Conservation (phyloP, 177 flowering plant genomes). For the Vitis hybrid region DNA sequence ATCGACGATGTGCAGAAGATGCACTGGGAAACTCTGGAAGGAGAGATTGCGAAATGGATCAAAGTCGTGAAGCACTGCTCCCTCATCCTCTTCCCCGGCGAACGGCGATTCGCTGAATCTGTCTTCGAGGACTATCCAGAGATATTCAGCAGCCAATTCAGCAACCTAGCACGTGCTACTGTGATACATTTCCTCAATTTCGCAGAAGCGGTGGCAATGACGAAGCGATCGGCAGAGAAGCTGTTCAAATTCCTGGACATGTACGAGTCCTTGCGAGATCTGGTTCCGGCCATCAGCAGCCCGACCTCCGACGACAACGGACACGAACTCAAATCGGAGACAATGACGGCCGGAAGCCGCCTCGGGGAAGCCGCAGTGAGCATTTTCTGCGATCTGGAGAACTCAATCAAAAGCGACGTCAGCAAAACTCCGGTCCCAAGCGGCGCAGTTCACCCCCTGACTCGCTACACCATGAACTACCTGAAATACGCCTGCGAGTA, state of each 20-base stretch:
- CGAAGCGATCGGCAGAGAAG: slow-evolving; percentile 65
- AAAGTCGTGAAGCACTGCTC: slow-evolving; percentile 39
- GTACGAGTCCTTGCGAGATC: slow-evolving; percentile 62
- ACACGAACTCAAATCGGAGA: slow-evolving; percentile 44
- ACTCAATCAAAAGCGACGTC: slow-evolving; percentile 57
- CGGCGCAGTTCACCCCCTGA: slow-evolving; percentile 86
- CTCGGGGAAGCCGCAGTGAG: slow-evolving; percentile 56
- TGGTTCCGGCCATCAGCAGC: slow-evolving; percentile 22
- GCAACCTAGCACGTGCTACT: slow-evolving; percentile 33
- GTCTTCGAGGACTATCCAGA: slow-evolving; percentile 38
- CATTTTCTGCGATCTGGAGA: slow-evolving; percentile 74
- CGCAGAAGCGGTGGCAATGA: slow-evolving; percentile 61
- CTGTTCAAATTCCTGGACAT: slow-evolving; percentile 81
- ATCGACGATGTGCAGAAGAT: slow-evolving; percentile 69
- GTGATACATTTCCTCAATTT: slow-evolving; percentile 57
- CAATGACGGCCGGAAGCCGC: slow-evolving; percentile 23
- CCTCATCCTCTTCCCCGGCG: slow-evolving; percentile 41
- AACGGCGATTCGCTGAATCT: slow-evolving; percentile 38
- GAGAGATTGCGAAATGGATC: slow-evolving; percentile 64
- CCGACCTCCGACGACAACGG: slow-evolving; percentile 17
- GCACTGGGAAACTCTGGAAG: slow-evolving; percentile 74
- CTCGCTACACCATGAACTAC: slow-evolving; percentile 87
- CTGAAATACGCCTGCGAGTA: slow-evolving; percentile 73
- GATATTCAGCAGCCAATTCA: slow-evolving; percentile 26
- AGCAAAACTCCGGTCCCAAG: slow-evolving; percentile 65